These are phyloP conservation scores for Tulasnella sp. DNA, from an alignment of 768 basidiomycete species.

Conservation along the genomic window DNA sequence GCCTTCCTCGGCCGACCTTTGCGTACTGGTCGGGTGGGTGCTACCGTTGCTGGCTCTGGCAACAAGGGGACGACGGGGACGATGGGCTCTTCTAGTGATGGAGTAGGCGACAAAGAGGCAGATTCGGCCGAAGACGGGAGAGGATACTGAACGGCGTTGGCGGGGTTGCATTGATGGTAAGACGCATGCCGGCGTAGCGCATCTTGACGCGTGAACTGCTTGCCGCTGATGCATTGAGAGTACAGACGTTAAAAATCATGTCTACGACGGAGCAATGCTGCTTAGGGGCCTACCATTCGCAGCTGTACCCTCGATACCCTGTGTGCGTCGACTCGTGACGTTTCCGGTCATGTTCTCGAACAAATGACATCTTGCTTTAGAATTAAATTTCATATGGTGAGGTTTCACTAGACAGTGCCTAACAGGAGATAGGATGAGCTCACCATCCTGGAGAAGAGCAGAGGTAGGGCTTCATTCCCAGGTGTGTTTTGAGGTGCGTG, in stretches of 20 bases:
- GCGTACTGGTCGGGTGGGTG: no score
- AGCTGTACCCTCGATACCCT: neutral
- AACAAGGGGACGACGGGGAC: no score
- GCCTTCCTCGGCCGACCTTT: no score
- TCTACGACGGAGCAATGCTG: neutral
- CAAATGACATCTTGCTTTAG: constrained; percentile 1
- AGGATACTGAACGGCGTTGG: no score
- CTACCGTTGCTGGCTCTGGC: no score
- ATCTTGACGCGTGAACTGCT: constrained; percentile 10
- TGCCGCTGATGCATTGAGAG: neutral
- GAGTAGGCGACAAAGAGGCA: no score
- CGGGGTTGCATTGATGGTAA: neutral
- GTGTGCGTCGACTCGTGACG: constrained; percentile 7
- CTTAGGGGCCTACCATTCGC: constrained; percentile 1
- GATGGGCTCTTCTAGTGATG: no score
- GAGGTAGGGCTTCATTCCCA: constrained; percentile 9
- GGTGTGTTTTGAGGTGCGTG: constrained; percentile 10
- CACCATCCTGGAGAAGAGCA: constrained; percentile 7
- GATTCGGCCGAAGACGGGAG: no score
- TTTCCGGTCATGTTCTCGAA: constrained; percentile 10
- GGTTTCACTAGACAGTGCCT: neutral
- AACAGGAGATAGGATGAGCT: neutral
- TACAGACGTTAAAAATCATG: neutral
- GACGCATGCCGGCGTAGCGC: constrained; percentile 1
- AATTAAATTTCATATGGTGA: neutral